These are phyloP conservation scores for Macrolepiota fuliginosa DNA, from an alignment of 768 basidiomycete genomes.

Conservation along the genomic window DNA sequence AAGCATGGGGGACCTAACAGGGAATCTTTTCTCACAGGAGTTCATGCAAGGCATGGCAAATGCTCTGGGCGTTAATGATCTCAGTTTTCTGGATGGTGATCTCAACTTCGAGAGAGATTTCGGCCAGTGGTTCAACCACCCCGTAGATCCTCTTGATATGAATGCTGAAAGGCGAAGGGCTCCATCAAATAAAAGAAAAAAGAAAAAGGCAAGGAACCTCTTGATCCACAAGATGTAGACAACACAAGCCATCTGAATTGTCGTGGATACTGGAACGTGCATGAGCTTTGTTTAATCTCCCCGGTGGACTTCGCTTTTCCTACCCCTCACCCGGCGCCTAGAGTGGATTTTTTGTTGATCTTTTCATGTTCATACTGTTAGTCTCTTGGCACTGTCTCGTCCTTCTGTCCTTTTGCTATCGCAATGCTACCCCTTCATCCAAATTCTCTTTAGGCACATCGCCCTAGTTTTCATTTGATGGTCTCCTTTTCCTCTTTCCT, in stretches of 20 bases:
- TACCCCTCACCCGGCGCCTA: slow-evolving; percentile 3
- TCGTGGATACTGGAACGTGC: neutral
- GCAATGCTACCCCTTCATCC: no score
- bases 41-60: slow-evolving; percentile 14
- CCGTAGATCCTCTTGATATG: slow-evolving; percentile 43
- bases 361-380: slow-evolving; percentile 2
- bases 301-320: neutral
- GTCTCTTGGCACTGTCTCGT: slow-evolving; percentile 6
- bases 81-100: slow-evolving; percentile 36
- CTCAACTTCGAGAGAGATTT: slow-evolving; percentile 74
- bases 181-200: no score
- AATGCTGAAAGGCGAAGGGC: no score
- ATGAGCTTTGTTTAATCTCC: neutral
- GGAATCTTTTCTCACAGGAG: slow-evolving; percentile 10
- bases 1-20: slow-evolving; percentile 4
- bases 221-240: slow-evolving; percentile 15
- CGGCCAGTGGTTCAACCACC: slow-evolving; percentile 68
- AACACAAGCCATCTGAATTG: neutral
- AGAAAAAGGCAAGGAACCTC: no score
- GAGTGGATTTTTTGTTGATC: slow-evolving; percentile 8
- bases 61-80: slow-evolving; percentile 26
- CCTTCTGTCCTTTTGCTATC: neutral
- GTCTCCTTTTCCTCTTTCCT: slow-evolving; percentile 1
- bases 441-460: slow-evolving; percentile 4
- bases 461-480: slow-evolving; percentile 12